phyloP scores from a whole-genome alignment of 768 basidiomycete species.

The Lentinula sp. region DNA sequence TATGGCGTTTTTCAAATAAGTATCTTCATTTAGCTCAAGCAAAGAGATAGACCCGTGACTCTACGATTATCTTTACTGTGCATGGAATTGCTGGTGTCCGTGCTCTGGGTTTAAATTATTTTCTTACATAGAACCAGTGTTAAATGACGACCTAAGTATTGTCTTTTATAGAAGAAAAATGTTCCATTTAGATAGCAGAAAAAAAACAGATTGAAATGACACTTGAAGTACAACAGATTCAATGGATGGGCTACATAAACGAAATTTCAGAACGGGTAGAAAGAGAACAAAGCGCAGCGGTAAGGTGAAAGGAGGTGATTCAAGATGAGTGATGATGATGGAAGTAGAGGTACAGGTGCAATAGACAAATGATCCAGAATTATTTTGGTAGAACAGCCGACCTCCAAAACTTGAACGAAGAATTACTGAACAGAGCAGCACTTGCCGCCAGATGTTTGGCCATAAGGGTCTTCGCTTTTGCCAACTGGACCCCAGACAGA shows the following conservation, averaged over 20 bases:
- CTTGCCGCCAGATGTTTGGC: conserved; percentile 36
- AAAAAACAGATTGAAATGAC: background rate
- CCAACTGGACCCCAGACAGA: conserved; percentile 97
- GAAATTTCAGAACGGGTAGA: background rate
- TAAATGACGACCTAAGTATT: background rate
- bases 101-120: background rate
- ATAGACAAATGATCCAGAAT: background rate
- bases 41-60: background rate
- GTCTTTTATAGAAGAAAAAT: background rate
- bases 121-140: background rate
- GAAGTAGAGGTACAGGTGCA: background rate
- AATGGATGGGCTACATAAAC: background rate
- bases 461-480: conserved; percentile 90
- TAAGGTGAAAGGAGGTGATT: background rate
- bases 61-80: background rate
- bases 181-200: background rate
- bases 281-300: background rate
- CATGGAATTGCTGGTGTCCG: background rate
- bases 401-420: background rate
- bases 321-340: background rate
- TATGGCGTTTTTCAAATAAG: background rate
- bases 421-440: conserved; percentile 60
- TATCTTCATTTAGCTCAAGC: background rate
- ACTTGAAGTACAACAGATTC: background rate
- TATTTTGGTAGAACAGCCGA: background rate